Percentiles rank a stretch among this genome's conserved stretches.
Evolutionary conservation across 2,329 filamentous ascomycete species (phyloP).

Genomic region (Fusarium sp.): DNA sequence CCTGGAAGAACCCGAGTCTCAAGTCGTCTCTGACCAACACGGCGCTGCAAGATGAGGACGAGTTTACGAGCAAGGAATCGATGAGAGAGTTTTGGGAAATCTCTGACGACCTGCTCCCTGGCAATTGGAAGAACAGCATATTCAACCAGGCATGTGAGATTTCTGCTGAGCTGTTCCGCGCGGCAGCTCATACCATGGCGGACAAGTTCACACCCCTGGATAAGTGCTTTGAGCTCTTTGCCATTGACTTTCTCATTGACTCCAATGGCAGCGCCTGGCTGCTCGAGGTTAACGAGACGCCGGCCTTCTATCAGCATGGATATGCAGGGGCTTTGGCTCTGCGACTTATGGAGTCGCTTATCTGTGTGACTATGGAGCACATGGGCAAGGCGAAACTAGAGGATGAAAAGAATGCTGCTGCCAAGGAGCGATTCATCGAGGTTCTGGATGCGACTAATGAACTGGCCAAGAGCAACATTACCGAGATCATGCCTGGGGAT

Average conservation of each 20-base stretch:
- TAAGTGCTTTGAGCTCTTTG: constrained; percentile 54
- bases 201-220: constrained; percentile 53
- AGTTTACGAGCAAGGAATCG: constrained; percentile 46
- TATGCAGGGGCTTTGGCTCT: constrained; percentile 49
- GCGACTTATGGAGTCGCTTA: constrained; percentile 52
- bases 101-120: constrained; percentile 45
- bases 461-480: constrained; percentile 41
- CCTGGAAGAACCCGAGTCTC: constrained; percentile 51
- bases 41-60: constrained; percentile 51
- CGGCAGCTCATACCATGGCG: constrained; percentile 52
- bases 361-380: constrained; percentile 51
- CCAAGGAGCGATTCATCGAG: constrained; percentile 25
- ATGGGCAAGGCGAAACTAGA: constrained; percentile 37
- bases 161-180: constrained; percentile 50
- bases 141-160: constrained; percentile 52
- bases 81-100: constrained; percentile 52
- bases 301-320: constrained; percentile 52
- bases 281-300: constrained; percentile 54
- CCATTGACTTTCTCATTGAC: constrained; percentile 52
- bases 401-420: not conserved
- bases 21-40: constrained; percentile 53
- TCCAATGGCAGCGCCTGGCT: constrained; percentile 48
- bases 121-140: constrained; percentile 48
- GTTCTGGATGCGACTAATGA: constrained; percentile 35
- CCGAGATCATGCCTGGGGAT: constrained; percentile 31